These are phyloP conservation scores for Cryphonectria radicalis DNA, from an alignment of 2,329 filamentous ascomycete species.

Conservation along the genomic window DNA sequence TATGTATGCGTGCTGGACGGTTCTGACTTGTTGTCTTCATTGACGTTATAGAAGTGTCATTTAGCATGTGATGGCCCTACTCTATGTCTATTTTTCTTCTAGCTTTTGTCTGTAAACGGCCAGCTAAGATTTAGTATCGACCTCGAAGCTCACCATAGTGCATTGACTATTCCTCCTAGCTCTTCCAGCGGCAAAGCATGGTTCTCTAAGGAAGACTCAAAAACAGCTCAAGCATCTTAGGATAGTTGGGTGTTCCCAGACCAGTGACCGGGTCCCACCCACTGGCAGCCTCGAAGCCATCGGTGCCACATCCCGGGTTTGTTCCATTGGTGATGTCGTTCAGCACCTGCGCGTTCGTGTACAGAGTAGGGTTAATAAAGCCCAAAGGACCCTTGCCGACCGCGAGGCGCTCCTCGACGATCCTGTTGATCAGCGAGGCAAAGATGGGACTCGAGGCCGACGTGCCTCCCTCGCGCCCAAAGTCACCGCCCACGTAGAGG, in stretches of 20 bases:
- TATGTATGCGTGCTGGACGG: background rate
- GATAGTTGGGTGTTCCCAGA: constrained; percentile 34
- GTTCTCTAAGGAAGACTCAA: constrained; percentile 20
- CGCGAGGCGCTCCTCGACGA: constrained; percentile 64
- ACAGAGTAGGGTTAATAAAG: constrained; percentile 41
- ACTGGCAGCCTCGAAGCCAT: constrained; percentile 36
- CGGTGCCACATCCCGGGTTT: constrained; percentile 40
- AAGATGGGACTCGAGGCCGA: constrained; percentile 62
- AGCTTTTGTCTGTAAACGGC: background rate
- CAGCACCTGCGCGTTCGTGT: constrained; percentile 38
- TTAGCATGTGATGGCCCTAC: background rate
- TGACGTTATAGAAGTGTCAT: background rate
- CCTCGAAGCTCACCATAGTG: background rate
- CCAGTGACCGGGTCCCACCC: constrained; percentile 38
- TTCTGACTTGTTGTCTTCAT: background rate
- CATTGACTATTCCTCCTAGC: background rate
- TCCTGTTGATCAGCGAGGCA: constrained; percentile 60
- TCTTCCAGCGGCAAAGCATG: background rate
- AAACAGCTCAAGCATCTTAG: constrained; percentile 33
- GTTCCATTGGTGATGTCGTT: constrained; percentile 37
- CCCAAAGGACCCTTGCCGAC: constrained; percentile 47
- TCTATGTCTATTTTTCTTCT: background rate
- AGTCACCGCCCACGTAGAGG: constrained; percentile 39
- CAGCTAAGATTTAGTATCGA: background rate
- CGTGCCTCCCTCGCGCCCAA: constrained; percentile 48